Percentiles rank a stretch among this genome's conserved stretches.
These are phyloP conservation scores for Anisogramma anomala DNA, from an alignment of 2,329 filamentous ascomycete genomes.

Conservation along the genomic window DNA sequence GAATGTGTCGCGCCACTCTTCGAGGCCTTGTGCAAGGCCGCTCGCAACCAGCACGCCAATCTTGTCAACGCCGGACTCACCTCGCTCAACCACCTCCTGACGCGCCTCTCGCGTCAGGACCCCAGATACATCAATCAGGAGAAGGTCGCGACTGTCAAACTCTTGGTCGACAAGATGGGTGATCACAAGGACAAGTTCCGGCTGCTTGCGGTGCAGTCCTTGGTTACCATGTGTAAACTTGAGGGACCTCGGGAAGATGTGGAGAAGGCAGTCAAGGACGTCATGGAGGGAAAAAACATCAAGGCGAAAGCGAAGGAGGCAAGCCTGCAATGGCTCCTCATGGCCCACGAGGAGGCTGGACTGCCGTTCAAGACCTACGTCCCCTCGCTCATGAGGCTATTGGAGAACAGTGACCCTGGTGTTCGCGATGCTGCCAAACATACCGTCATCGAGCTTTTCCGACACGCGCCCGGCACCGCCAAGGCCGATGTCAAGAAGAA, in stretches of 20 bases:
- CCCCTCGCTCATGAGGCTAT: conserved; percentile 66
- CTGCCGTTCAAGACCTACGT: conserved; percentile 78
- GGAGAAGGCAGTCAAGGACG: conserved; percentile 68
- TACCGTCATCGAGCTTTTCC: conserved; percentile 78
- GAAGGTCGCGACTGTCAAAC: conserved; percentile 56
- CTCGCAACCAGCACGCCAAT: conserved; percentile 62
- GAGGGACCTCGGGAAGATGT: conserved; percentile 51
- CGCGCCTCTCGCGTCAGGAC: conserved; percentile 75
- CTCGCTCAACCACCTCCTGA: conserved; percentile 75
- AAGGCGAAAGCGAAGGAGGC: conserved; percentile 73
- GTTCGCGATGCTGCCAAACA: conserved; percentile 76
- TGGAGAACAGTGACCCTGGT: conserved; percentile 81
- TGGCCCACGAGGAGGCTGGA: conserved; percentile 71
- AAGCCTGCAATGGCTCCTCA: conserved; percentile 73
- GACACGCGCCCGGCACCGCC: conserved; percentile 66
- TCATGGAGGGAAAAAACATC: conserved; percentile 66
- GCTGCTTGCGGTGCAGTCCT: conserved; percentile 58
- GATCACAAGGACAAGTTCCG: conserved; percentile 82
- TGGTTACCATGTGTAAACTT: conserved; percentile 65
- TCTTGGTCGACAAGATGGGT: conserved; percentile 74
- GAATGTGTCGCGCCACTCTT: conserved; percentile 60
- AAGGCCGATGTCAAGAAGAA: conserved; percentile 85
- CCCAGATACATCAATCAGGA: conserved; percentile 61
- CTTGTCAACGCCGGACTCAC: conserved; percentile 78
- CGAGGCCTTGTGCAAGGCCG: conserved; percentile 66